phyloP scores from a whole-genome alignment of 352 stramenopile genomes.

The Elongisporangium senticosum region DNA sequence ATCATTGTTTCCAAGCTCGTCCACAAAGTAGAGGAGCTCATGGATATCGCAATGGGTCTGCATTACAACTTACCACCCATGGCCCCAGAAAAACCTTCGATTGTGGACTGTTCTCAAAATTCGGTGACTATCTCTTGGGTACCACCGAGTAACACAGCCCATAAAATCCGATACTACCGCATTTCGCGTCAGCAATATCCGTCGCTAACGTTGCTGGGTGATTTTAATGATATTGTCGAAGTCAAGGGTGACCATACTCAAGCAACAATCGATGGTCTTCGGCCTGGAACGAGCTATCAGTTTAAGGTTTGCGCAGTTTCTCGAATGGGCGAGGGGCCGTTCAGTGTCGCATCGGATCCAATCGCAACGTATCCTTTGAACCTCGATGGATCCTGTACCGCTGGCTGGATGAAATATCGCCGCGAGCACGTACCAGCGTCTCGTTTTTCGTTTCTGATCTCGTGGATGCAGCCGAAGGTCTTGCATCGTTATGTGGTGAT shows the following conservation, averaged over 20 bases:
- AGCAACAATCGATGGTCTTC: conserved; percentile 67
- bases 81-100: conserved; percentile 48
- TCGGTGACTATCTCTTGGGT: conserved; percentile 72
- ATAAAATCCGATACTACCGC: conserved; percentile 81
- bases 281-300: conserved; percentile 76
- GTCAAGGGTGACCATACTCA: conserved; percentile 51
- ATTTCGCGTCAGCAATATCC: conserved; percentile 78
- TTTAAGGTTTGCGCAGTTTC: conserved; percentile 84
- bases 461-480: conserved; percentile 70
- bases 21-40: conserved; percentile 85
- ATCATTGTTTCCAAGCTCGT: conserved; percentile 86
- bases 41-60: conserved; percentile 83
- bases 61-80: conserved; percentile 82
- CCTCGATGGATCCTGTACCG: conserved; percentile 64
- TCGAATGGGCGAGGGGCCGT: conserved; percentile 82
- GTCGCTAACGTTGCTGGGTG: conserved; percentile 74
- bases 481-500: conserved; percentile 81
- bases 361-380: conserved; percentile 71
- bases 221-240: conserved; percentile 78
- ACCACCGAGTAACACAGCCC: conserved; percentile 44
- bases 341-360: conserved; percentile 64
- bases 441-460: conserved; percentile 42
- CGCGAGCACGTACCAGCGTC: conserved; percentile 48
- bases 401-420: conserved; percentile 85
- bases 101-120: conserved; percentile 65